Base-by-base conservation (phyloP, 176 grass and related monocot genomes). In the Avena sativa region DNA sequence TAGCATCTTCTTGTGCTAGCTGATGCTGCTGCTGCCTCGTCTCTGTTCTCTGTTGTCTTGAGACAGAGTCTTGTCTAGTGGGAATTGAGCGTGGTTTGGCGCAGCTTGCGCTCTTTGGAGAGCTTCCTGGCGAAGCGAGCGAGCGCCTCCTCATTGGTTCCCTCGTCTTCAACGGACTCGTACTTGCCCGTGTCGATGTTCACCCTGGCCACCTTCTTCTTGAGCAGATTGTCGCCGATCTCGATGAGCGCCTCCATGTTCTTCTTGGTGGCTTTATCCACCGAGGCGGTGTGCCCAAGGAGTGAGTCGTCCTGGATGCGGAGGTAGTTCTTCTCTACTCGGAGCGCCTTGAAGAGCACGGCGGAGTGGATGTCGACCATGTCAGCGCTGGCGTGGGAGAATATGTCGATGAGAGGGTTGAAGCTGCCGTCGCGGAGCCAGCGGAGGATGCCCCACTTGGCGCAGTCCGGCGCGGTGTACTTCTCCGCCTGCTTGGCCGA, bases 251-350 rank as follows among this genome's bases (percentile, higher is more conserved):
- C 82, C 21, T 87, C 17, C 91, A 95, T 88, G 87, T 97, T 95
- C 88, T 97, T 57, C 70, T 46, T 84, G 10, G 93, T 93, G 46
- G 95, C 79, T 51, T 84, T 68, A 56, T 97, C 95, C 21, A 97
- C 93, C 2, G 93, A 93, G 3, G 85, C 59, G 4, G 87, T 64
- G 36, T 79, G 3, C 4, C 91, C 91, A 0, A 0, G 19, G 80
- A 97, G 59, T 1, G 64, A 68, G 59, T 94, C 92, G 44, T 94
- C 92, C 94, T 97, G 86, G n/a, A 97, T 94, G 15, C 89, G 90
- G 16, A 97, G 94, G n/a, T 70, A 70, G 0, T 95, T 60, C 64
- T 95, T 91, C 32, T 40, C 64, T 8, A 65, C 62, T 5, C 62
- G 62, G 25, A 65, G 62, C 4, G 64, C 28, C 28, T 34, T 30